Conservation (phyloP, 495 filamentous ascomycete species). For the Penicillium argentinense region DNA sequence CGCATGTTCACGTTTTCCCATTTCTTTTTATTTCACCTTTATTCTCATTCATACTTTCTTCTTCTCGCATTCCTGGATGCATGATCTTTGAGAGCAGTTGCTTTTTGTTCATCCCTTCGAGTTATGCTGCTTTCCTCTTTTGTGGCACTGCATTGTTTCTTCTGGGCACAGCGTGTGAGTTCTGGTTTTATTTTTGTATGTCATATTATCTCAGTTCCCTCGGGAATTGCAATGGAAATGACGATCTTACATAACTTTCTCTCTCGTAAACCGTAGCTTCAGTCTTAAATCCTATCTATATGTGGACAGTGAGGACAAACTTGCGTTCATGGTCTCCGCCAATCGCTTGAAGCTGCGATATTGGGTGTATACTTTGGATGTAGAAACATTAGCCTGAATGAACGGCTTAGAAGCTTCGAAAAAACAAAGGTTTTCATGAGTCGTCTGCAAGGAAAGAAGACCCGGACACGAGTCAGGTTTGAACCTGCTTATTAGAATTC, state of each 20-base stretch:
- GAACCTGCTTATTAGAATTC: no score
- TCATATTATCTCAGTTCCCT: slow-evolving; percentile 20
- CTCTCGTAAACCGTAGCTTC: not conserved
- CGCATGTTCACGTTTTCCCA: slow-evolving; percentile 17
- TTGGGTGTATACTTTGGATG: no score
- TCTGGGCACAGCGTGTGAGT: slow-evolving; percentile 40
- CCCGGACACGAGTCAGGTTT: no score
- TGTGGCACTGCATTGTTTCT: slow-evolving; percentile 33
- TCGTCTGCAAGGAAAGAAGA: no score
- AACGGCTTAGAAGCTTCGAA: no score
- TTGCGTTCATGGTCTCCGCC: no score
- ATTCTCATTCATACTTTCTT: slow-evolving; percentile 16
- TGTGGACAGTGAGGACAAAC: no score
- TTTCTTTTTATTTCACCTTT: slow-evolving; percentile 15
- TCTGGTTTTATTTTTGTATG: slow-evolving; percentile 30
- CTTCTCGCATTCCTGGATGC: slow-evolving; percentile 11
- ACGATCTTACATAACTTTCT: slow-evolving; percentile 5
- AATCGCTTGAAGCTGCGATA: no score
- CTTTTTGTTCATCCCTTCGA: not conserved
- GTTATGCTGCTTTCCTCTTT: not conserved
- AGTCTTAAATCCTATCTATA: not conserved
- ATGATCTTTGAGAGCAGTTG: slow-evolving; percentile 6
- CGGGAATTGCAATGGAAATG: slow-evolving; percentile 25
- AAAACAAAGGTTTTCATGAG: no score
- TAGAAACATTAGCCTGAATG: no score